A percentile compares a stretch with the other conserved stretches of the same genome.
phyloP scores from a whole-genome alignment of 225 moss, liverwort and hornwort species.

The Rhytidiadelphus loreus region DNA sequence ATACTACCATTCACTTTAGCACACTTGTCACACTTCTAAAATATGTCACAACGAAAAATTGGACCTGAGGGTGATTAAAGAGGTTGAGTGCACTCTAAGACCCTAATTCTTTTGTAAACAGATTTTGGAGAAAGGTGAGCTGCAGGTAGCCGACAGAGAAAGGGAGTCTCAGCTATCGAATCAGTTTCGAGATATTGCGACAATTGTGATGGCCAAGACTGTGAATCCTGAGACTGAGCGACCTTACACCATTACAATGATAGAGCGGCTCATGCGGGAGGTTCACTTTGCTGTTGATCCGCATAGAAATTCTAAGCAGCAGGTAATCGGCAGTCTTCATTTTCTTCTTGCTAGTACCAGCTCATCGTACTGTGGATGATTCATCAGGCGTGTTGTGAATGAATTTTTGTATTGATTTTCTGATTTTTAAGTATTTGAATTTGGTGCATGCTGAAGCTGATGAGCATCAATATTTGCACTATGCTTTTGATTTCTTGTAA shows the following conservation, averaged over 20 bases:
- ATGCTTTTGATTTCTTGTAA: not conserved
- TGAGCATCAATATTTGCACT: not conserved
- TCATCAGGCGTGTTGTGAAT: not conserved
- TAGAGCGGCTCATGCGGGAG: slow-evolving; percentile 93
- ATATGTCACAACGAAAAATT: not conserved
- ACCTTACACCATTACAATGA: slow-evolving; percentile 98
- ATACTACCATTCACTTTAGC: not conserved
- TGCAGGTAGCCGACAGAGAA: slow-evolving; percentile 97
- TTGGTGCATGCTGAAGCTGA: not conserved
- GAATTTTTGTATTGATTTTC: not conserved
- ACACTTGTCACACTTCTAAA: not conserved
- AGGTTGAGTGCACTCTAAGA: not conserved
- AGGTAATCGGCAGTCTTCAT: slow-evolving; percentile 29
- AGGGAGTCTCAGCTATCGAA: slow-evolving; percentile 83
- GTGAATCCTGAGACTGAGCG: slow-evolving; percentile 95
- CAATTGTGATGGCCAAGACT: slow-evolving; percentile 98
- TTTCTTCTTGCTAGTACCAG: not conserved
- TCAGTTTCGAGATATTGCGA: slow-evolving; percentile 96
- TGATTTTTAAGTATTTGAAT: not conserved
- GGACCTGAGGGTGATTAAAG: not conserved
- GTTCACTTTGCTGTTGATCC: slow-evolving; percentile 96
- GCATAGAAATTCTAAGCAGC: slow-evolving; percentile 92
- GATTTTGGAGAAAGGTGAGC: slow-evolving; percentile 96
- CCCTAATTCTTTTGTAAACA: slow-evolving; percentile 1
- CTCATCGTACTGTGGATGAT: not conserved